These are phyloP conservation scores for Pseudocercospora cruenta DNA, from an alignment of 2,329 filamentous ascomycete species.

Conservation along the genomic window DNA sequence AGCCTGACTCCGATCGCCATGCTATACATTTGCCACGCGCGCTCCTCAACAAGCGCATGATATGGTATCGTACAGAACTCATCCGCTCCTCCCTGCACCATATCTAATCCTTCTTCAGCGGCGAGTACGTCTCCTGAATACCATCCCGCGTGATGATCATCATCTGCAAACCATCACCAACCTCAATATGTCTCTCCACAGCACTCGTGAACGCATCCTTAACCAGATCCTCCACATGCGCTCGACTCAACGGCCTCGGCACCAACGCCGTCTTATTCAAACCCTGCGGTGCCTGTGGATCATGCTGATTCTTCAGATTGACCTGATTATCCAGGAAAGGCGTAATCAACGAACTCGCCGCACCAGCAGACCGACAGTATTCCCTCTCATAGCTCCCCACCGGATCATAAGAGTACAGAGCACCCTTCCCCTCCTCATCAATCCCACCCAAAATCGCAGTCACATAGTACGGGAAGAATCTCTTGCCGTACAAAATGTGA, in stretches of 20 bases:
- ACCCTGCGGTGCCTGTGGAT: slow-evolving; percentile 81
- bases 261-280: slow-evolving; percentile 76
- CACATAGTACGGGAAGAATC: slow-evolving; percentile 99
- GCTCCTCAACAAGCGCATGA: not conserved
- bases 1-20: slow-evolving; percentile 20
- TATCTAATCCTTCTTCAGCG: slow-evolving; percentile 81
- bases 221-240: slow-evolving; percentile 81
- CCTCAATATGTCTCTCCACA: slow-evolving; percentile 98
- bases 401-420: slow-evolving; percentile 95
- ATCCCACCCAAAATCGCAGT: slow-evolving; percentile 91
- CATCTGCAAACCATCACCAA: slow-evolving; percentile 95
- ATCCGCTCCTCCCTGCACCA: not conserved
- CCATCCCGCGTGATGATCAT: slow-evolving; percentile 87
- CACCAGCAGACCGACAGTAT: slow-evolving; percentile 90
- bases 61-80: slow-evolving; percentile 21
- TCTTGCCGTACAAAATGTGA: slow-evolving; percentile 94
- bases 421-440: slow-evolving; percentile 91
- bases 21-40: slow-evolving; percentile 17
- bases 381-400: slow-evolving; percentile 98
- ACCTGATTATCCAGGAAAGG: slow-evolving; percentile 99
- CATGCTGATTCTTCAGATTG: slow-evolving; percentile 98
- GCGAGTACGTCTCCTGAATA: slow-evolving; percentile 80
- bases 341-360: slow-evolving; percentile 87
- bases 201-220: slow-evolving; percentile 98
- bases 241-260: slow-evolving; percentile 68